phyloP scores from a whole-genome alignment of 345 rosid genomes.

The Euphorbia lathyris region DNA sequence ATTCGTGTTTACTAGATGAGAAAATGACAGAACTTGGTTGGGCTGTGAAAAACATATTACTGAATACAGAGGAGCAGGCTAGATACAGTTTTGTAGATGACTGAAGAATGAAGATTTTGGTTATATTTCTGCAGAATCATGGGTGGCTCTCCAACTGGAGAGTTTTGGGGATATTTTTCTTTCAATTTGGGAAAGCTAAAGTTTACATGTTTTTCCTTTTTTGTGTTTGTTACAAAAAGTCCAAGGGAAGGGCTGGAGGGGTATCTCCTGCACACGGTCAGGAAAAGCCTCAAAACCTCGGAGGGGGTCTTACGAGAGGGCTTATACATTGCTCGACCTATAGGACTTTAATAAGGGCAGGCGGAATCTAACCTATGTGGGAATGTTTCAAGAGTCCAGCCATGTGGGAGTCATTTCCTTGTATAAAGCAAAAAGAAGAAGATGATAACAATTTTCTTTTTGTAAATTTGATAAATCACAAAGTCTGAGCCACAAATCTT shows the following conservation, averaged over 20 bases:
- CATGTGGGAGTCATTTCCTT: no score
- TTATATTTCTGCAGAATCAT: background rate
- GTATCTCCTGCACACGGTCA: no score
- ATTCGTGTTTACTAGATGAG: slow-evolving; percentile 32
- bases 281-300: no score
- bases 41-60: slow-evolving; percentile 59
- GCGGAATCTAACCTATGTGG: no score
- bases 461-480: background rate
- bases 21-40: slow-evolving; percentile 63
- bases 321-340: no score
- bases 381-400: no score
- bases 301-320: no score
- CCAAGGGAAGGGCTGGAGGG: no score
- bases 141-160: slow-evolving; percentile 14
- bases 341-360: no score
- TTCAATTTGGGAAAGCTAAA: background rate
- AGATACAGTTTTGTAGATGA: slow-evolving; percentile 60
- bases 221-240: no score
- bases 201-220: background rate
- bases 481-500: background rate
- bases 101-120: slow-evolving; percentile 12
- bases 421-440: background rate
- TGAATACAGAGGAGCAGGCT: slow-evolving; percentile 54
- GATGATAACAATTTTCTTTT: background rate
- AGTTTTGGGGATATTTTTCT: slow-evolving; percentile 8